These are phyloP conservation scores for Nephromyces sp. DNA, from an alignment of 169 alveolate species.

Conservation along the genomic window DNA sequence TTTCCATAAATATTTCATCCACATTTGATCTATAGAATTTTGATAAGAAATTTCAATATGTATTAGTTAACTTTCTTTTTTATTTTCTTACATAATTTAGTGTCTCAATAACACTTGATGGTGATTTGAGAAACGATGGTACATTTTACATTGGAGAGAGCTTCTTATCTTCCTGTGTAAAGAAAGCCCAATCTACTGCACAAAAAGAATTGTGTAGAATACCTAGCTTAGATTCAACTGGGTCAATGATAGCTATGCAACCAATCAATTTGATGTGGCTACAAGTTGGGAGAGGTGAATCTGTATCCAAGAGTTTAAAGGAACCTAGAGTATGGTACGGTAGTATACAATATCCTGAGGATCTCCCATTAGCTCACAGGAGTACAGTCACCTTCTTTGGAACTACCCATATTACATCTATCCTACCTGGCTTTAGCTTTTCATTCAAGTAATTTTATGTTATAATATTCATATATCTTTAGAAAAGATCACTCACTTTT, in stretches of 20 bases:
- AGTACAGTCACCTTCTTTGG: conserved; percentile 18
- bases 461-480: background rate
- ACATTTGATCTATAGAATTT: too few species aligned
- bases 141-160: conserved; percentile 8
- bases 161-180: background rate
- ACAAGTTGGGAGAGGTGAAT: conserved; percentile 2
- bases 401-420: background rate
- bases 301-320: background rate
- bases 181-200: background rate
- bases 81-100: background rate
- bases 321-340: conserved; percentile 6
- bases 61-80: too few species aligned
- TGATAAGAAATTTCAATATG: too few species aligned
- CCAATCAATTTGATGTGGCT: conserved; percentile 14
- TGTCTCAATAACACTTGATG: background rate
- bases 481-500: too few species aligned
- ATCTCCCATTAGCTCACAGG: background rate
- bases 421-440: conserved; percentile 15
- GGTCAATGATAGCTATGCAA: conserved; percentile 7
- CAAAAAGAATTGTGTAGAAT: conserved; percentile 1
- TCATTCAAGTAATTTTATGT: conserved; percentile 9
- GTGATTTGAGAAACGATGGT: conserved; percentile 15
- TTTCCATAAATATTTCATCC: too few species aligned
- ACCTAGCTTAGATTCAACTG: background rate
- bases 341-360: conserved; percentile 2